Percentiles rank a stretch among this genome's conserved stretches.
Conservation (phyloP, 2,329 filamentous ascomycete genomes). For the Allantophomopsis lycopodina region DNA sequence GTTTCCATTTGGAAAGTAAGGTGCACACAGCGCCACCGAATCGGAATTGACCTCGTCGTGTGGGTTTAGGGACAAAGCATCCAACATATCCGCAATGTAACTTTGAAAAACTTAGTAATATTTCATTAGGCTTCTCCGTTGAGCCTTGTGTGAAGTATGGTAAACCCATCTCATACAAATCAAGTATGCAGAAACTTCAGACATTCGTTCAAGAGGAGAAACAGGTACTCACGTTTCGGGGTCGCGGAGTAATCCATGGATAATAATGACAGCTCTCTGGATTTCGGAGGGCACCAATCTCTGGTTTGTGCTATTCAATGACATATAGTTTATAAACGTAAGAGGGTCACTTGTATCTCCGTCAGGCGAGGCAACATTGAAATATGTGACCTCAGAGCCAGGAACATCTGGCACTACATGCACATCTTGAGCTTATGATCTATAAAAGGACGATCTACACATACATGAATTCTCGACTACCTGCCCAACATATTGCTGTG, state of each 20-base stretch:
- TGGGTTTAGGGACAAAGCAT: slow-evolving; percentile 16
- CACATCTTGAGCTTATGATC: not conserved
- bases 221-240: slow-evolving; percentile 6
- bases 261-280: slow-evolving; percentile 19
- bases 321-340: slow-evolving; percentile 21
- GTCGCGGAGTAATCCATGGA: slow-evolving; percentile 20
- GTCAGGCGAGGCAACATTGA: slow-evolving; percentile 10
- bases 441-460: not conserved
- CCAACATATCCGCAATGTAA: slow-evolving; percentile 18
- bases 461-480: slow-evolving; percentile 12
- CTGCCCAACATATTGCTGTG: slow-evolving; percentile 19
- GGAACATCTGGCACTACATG: slow-evolving; percentile 13
- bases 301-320: slow-evolving; percentile 12
- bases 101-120: slow-evolving; percentile 5
- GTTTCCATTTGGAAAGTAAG: slow-evolving; percentile 20
- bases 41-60: slow-evolving; percentile 16
- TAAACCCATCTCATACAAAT: too few relatives aligned
- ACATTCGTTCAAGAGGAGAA: not conserved
- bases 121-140: too few relatives aligned
- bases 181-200: not conserved
- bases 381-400: slow-evolving; percentile 19
- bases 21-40: slow-evolving; percentile 17
- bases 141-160: too few relatives aligned
- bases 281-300: slow-evolving; percentile 12
- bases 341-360: slow-evolving; percentile 3